Percentiles rank a stretch among this genome's conserved stretches.
Conservation (phyloP, 495 filamentous ascomycete species). For the Penicillium manginii region DNA sequence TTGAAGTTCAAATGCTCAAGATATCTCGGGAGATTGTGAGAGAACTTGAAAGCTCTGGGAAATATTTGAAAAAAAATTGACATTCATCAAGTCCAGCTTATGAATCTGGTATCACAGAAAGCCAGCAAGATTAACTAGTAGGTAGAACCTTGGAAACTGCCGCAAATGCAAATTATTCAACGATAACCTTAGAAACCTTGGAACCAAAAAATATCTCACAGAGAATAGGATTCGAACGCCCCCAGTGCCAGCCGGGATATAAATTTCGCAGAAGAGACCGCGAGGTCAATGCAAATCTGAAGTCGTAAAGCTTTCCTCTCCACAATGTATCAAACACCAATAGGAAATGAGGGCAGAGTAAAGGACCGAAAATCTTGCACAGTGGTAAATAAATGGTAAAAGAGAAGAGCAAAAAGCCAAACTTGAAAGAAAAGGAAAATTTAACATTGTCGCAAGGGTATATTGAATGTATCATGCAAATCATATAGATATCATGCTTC, state of each 20-base stretch:
- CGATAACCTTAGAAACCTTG: too few relatives aligned
- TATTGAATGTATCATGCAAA: slow-evolving; percentile 18
- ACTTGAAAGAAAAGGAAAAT: slow-evolving; percentile 4
- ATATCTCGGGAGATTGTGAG: too few relatives aligned
- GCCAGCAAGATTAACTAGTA: neutral
- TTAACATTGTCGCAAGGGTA: slow-evolving; percentile 16
- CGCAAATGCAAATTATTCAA: slow-evolving; percentile 11
- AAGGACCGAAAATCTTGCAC: slow-evolving; percentile 1
- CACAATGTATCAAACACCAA: slow-evolving; percentile 1
- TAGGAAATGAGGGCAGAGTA: neutral
- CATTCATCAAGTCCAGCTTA: slow-evolving; percentile 1
- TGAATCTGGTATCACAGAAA: neutral
- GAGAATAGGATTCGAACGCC: slow-evolving; percentile 5
- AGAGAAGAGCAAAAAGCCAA: neutral
- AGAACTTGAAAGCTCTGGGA: too few relatives aligned
- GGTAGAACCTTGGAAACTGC: neutral
- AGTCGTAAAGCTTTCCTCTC: slow-evolving; percentile 11
- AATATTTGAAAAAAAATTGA: neutral
- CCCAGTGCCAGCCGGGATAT: slow-evolving; percentile 2
- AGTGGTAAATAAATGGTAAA: neutral
- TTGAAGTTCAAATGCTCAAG: neutral
- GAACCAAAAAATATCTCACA: slow-evolving; percentile 10
- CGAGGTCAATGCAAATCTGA: slow-evolving; percentile 30
- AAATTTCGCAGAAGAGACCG: slow-evolving; percentile 19
- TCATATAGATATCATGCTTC: slow-evolving; percentile 1